Percentiles rank a stretch among this genome's conserved stretches.
phyloP scores from a whole-genome alignment of 495 filamentous ascomycete species.

The Thermochaetoides thermophila region DNA sequence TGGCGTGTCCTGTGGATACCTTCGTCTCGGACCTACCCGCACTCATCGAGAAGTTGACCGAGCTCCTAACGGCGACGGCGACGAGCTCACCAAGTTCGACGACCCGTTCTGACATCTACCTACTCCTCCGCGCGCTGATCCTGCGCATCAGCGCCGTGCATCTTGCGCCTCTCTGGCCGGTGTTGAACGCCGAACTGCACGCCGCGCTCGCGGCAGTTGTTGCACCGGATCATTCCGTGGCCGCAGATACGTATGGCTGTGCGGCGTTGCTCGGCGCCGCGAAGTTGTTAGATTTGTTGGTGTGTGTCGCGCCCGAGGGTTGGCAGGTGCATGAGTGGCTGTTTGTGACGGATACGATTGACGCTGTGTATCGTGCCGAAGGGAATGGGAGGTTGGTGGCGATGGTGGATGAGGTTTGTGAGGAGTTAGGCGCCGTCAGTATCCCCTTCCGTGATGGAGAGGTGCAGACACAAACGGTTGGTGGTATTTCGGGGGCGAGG shows the following conservation, averaged over 20 bases:
- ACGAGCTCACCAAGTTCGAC: slow-evolving; percentile 84
- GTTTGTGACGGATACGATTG: slow-evolving; percentile 91
- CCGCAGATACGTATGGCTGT: slow-evolving; percentile 59
- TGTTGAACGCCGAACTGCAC: slow-evolving; percentile 76
- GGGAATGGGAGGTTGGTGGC: slow-evolving; percentile 42
- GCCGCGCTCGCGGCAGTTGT: slow-evolving; percentile 65
- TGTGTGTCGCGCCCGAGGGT: slow-evolving; percentile 81
- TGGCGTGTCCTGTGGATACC: slow-evolving; percentile 59
- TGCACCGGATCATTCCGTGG: slow-evolving; percentile 43
- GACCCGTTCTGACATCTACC: slow-evolving; percentile 76
- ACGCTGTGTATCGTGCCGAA: slow-evolving; percentile 73
- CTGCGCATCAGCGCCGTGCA: slow-evolving; percentile 63
- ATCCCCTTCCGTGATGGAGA: slow-evolving; percentile 1
- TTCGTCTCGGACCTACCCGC: slow-evolving; percentile 60
- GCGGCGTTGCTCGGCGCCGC: slow-evolving; percentile 71
- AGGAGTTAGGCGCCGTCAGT: slow-evolving; percentile 44
- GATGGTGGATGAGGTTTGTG: slow-evolving; percentile 73
- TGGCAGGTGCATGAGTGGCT: slow-evolving; percentile 95
- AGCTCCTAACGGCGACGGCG: slow-evolving; percentile 71
- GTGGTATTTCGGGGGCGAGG: slow-evolving; percentile 21
- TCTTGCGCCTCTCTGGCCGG: slow-evolving; percentile 73
- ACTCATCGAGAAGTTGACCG: slow-evolving; percentile 71
- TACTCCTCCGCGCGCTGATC: slow-evolving; percentile 69
- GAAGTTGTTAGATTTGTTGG: slow-evolving; percentile 74
- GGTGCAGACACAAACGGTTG: too few relatives aligned